A percentile compares a stretch with the other conserved stretches of the same genome.
Evolutionary conservation across 2,329 filamentous ascomycete species (phyloP).

Genomic region (Sporothrix brasiliensis): DNA sequence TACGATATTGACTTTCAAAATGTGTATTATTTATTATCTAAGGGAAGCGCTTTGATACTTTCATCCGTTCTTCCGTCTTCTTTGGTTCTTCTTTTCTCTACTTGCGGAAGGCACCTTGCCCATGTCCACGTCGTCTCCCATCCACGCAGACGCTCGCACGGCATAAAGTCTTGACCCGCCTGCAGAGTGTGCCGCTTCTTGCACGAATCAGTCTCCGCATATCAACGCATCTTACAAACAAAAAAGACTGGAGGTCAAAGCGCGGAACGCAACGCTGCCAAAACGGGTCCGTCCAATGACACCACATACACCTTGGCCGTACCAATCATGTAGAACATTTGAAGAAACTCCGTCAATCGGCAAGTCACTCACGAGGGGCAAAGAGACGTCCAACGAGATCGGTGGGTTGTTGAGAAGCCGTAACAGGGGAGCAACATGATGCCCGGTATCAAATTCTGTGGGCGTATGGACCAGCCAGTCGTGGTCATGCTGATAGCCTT

Average conservation of each 20-base stretch:
- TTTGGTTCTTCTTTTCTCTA: background rate
- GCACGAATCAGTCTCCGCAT: background rate
- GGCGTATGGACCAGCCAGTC: slow-evolving; percentile 12
- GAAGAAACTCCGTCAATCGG: background rate
- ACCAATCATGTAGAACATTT: background rate
- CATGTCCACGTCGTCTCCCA: slow-evolving; percentile 16
- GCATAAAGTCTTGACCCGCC: slow-evolving; percentile 1
- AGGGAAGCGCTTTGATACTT: background rate
- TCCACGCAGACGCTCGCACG: slow-evolving; percentile 18
- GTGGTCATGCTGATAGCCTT: background rate
- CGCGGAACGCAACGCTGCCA: background rate
- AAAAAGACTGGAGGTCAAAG: slow-evolving; percentile 6
- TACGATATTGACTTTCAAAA: background rate
- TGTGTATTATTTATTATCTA: slow-evolving; percentile 8
- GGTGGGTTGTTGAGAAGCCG: background rate
- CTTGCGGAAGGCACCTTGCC: background rate
- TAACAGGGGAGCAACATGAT: background rate
- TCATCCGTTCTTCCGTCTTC: background rate
- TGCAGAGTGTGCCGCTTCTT: slow-evolving; percentile 9
- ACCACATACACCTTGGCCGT: background rate
- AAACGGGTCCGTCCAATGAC: slow-evolving; percentile 13
- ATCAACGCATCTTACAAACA: background rate
- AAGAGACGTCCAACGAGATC: background rate
- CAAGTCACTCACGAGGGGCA: background rate
- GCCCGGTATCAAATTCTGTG: slow-evolving; percentile 30